These are phyloP conservation scores for Tolypocladium tropicale DNA, from an alignment of 2,329 filamentous ascomycete species.

Conservation along the genomic window DNA sequence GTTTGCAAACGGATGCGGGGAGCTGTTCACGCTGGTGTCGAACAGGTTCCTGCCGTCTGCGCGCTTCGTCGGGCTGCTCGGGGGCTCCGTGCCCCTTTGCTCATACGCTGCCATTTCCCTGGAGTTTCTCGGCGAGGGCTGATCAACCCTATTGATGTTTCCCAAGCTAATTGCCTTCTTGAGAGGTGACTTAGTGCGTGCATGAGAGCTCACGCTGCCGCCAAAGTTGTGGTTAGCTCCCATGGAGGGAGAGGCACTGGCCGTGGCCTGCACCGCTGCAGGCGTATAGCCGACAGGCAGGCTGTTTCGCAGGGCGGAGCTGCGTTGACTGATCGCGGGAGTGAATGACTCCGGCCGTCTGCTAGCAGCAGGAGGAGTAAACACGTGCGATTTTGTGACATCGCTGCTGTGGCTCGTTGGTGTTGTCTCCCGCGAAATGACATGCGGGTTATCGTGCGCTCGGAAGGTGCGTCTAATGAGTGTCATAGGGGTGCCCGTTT, in stretches of 20 bases:
- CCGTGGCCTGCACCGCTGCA: conserved; percentile 13
- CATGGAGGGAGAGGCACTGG: conserved; percentile 9
- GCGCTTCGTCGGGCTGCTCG: conserved; percentile 31
- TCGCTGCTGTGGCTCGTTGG: conserved; percentile 20
- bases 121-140: conserved; percentile 44
- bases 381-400: conserved; percentile 29
- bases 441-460: conserved; percentile 71
- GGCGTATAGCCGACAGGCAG: conserved; percentile 22
- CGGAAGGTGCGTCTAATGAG: conserved; percentile 66
- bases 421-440: conserved; percentile 51
- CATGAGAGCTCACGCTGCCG: conserved; percentile 71
- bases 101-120: conserved; percentile 51
- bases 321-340: conserved; percentile 15
- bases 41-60: conserved; percentile 17
- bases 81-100: conserved; percentile 29
- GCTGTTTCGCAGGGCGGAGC: conserved; percentile 21
- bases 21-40: conserved; percentile 11
- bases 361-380: conserved; percentile 27
- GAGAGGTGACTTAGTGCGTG: conserved; percentile 71
- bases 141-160: conserved; percentile 35
- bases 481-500: conserved; percentile 43
- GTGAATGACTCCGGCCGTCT: conserved; percentile 25
- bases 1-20: conserved; percentile 28
- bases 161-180: conserved; percentile 63
- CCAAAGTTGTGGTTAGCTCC: conserved; percentile 34